Base-by-base conservation (phyloP, 139 green algal species). In the Chlamydomonas urium region DNA sequence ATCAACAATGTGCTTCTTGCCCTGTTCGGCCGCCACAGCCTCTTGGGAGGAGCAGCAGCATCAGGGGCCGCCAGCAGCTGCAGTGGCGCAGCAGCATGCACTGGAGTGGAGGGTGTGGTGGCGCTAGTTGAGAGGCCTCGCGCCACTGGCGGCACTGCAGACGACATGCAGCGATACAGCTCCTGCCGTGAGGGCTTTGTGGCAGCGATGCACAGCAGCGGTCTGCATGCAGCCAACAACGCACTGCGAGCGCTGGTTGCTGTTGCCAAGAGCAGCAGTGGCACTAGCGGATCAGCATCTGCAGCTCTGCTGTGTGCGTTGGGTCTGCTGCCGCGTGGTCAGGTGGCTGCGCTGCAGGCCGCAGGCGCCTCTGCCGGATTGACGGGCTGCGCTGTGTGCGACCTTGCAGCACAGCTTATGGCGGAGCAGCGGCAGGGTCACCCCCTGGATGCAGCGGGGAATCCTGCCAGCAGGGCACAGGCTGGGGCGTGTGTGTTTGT, bases 1-100 rank as follows among this genome's bases (percentile, higher is more conserved):
- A 57, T 88, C 42, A 65, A 79, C 62, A 75, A 86, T 35, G 62
- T 91, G n/a, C 70, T 86, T n/a, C 69, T 84, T 21, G 81, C 83
- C 4, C 80, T 90, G 60, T 69, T 90, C 45, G 67, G 63, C 5
- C 42, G 14, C 42, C 8, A n/a, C n/a, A n/a, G n/a, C n/a, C n/a
- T n/a, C n/a, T n/a, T n/a, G n/a, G n/a, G n/a, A n/a, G n/a, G n/a
- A n/a, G n/a, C n/a, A n/a, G 47, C 47, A 23, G 47, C 47, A 58
- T 58, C 5, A 31, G 47, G 21, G 26, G 56, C 56, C 3, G 56
- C 32, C 34, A 42, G 32, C 19, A 32, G 33, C 32, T 56, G 61
- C 33, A 21, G 29, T 17, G 31, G 21, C 35, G 47, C 48, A 65
- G 2, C 33, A 34, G 10, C 34, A 26, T 45, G 63, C 63, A 38